These are phyloP conservation scores for Exophiala sideris DNA, from an alignment of 2,329 filamentous ascomycete species.

Conservation along the genomic window DNA sequence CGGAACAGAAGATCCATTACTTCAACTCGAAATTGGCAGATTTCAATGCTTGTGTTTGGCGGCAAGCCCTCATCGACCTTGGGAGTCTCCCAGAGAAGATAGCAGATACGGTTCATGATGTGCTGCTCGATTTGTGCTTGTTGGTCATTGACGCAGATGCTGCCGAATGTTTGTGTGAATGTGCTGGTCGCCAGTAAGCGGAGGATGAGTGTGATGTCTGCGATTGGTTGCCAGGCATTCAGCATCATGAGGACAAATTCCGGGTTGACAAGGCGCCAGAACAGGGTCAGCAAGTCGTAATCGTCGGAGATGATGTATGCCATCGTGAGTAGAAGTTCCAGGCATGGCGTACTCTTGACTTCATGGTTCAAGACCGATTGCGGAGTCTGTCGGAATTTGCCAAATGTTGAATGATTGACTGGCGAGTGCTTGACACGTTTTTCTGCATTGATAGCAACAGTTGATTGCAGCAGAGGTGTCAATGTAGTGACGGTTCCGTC, in stretches of 20 bases:
- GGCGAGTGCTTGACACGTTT: slow-evolving; percentile 48
- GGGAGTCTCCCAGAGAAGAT: slow-evolving; percentile 55
- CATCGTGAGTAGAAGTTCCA: slow-evolving; percentile 54
- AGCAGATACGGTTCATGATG: slow-evolving; percentile 56
- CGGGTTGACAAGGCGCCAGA: slow-evolving; percentile 57
- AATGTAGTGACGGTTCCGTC: slow-evolving; percentile 38
- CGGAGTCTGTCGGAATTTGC: slow-evolving; percentile 39
- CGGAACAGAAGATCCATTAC: slow-evolving; percentile 43
- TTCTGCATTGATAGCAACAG: slow-evolving; percentile 54
- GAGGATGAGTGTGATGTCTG: slow-evolving; percentile 54
- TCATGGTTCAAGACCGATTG: slow-evolving; percentile 43
- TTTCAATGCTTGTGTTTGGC: slow-evolving; percentile 35
- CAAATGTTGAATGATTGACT: slow-evolving; percentile 39
- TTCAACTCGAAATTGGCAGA: slow-evolving; percentile 39
- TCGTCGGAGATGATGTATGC: slow-evolving; percentile 44
- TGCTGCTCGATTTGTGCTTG: slow-evolving; percentile 43
- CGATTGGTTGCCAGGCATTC: slow-evolving; percentile 55
- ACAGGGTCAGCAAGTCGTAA: slow-evolving; percentile 38
- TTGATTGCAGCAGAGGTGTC: slow-evolving; percentile 40
- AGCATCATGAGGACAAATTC: slow-evolving; percentile 59
- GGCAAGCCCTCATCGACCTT: slow-evolving; percentile 43
- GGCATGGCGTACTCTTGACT: slow-evolving; percentile 53
- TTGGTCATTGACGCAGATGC: slow-evolving; percentile 44
- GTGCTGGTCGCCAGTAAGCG: slow-evolving; percentile 56
- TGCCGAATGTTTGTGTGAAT: slow-evolving; percentile 52